Conservation (phyloP, 2,329 filamentous ascomycete species). For the Neofusicoccum sp. region DNA sequence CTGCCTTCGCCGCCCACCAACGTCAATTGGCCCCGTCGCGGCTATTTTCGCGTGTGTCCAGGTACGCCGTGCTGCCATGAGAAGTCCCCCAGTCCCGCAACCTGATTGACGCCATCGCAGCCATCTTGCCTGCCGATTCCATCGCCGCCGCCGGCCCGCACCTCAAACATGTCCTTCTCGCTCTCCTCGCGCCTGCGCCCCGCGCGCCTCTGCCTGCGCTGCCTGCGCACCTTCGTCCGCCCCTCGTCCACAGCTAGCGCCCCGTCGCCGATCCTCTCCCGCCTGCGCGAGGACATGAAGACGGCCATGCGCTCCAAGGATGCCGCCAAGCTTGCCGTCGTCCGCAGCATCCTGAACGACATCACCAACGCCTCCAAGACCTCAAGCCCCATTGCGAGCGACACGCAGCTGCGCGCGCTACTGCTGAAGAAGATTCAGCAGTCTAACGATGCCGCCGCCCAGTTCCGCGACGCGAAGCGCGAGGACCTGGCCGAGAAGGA, state of each 20-base stretch:
- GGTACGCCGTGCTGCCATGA: not conserved
- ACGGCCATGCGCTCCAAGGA: conserved; percentile 53
- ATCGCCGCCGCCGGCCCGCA: not conserved
- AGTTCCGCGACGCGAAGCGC: conserved; percentile 66
- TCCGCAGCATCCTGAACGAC: conserved; percentile 69
- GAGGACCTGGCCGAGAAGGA: conserved; percentile 73
- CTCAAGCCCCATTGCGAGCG: conserved; percentile 66
- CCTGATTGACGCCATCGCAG: not conserved
- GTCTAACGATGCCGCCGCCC: conserved; percentile 60
- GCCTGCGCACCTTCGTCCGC: conserved; percentile 26
- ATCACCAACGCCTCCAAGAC: conserved; percentile 79
- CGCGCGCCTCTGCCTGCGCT: conserved; percentile 28
- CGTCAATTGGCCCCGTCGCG: not conserved
- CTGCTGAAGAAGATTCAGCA: conserved; percentile 66
- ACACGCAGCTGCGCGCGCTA: conserved; percentile 68
- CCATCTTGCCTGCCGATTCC: not conserved
- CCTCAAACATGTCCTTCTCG: conserved; percentile 15
- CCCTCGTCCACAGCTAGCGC: conserved; percentile 24
- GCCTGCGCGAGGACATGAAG: conserved; percentile 51
- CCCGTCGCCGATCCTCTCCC: conserved; percentile 43
- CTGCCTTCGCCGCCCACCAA: not conserved
- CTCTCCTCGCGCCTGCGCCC: conserved; percentile 12
- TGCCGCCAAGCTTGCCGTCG: conserved; percentile 64
- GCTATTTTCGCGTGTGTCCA: not conserved
- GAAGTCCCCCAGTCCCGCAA: not conserved